phyloP scores from a whole-genome alignment of 202 grass and related monocot genomes.

The Panicum virgatum region DNA sequence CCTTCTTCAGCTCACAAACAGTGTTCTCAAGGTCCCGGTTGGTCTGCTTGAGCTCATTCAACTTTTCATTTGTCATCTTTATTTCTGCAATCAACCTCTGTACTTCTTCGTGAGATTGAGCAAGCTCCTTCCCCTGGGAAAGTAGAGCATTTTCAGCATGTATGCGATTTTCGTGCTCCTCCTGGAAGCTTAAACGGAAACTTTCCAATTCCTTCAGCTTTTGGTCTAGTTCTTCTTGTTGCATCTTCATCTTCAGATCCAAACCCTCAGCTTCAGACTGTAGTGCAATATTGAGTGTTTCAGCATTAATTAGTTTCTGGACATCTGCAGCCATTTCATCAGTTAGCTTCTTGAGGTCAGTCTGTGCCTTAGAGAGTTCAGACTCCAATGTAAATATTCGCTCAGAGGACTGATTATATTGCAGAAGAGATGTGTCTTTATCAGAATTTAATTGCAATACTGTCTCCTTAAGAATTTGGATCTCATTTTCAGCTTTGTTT shows the following conservation, averaged over 20 bases:
- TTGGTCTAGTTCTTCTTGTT: constrained; percentile 75
- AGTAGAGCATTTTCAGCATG: constrained; percentile 57
- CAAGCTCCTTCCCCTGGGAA: constrained; percentile 45
- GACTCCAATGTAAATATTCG: constrained; percentile 61
- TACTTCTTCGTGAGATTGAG: constrained; percentile 56
- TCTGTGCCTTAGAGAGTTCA: constrained; percentile 56
- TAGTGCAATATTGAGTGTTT: constrained; percentile 64
- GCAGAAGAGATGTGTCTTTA: constrained; percentile 57
- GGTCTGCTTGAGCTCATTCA: constrained; percentile 44
- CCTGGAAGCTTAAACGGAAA: constrained; percentile 49
- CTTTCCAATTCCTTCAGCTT: constrained; percentile 68
- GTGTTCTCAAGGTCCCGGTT: constrained; percentile 54
- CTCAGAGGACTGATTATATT: constrained; percentile 66
- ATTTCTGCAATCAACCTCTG: constrained; percentile 55
- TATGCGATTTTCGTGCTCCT: constrained; percentile 51
- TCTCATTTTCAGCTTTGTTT: constrained; percentile 70
- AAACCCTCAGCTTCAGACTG: constrained; percentile 57
- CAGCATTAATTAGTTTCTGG: constrained; percentile 63
- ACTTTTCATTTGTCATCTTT: constrained; percentile 46
- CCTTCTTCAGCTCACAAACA: constrained; percentile 62
- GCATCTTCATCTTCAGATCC: constrained; percentile 68
- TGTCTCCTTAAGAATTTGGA: constrained; percentile 63
- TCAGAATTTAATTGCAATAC: constrained; percentile 64
- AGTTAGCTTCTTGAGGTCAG: constrained; percentile 63
- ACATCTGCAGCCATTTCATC: constrained; percentile 63